Evolutionary conservation across 2,329 filamentous ascomycete species (phyloP).

Genomic region (Colletotrichum acutatum): DNA sequence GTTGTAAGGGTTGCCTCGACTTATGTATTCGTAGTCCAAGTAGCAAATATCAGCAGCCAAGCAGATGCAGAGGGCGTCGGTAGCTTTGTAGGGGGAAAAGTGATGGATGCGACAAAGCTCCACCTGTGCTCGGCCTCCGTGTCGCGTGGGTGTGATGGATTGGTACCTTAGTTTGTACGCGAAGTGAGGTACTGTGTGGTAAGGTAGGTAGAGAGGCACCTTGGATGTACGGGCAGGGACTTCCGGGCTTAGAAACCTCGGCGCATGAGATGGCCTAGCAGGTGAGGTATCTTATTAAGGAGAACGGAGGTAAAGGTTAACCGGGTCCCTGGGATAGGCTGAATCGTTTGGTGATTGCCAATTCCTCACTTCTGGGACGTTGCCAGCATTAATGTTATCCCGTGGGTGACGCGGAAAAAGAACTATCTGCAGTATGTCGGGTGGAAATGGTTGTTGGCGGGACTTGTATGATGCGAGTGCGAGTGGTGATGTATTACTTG

Average conservation of each 20-base stretch:
- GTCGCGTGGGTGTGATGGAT: constrained; percentile 15
- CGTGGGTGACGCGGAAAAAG: neutral
- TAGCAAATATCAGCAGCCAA: constrained; percentile 27
- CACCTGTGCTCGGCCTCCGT: constrained; percentile 31
- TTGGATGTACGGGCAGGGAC: constrained; percentile 1
- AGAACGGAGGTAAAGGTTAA: neutral
- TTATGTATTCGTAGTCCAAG: constrained; percentile 30
- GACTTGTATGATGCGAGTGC: constrained; percentile 8
- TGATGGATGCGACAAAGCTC: constrained; percentile 29
- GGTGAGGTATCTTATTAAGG: no score
- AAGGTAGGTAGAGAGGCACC: neutral
- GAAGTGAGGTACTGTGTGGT: neutral
- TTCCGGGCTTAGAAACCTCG: constrained; percentile 6
- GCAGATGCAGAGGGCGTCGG: constrained; percentile 11
- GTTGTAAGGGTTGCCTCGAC: constrained; percentile 24
- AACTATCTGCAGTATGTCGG: neutral
- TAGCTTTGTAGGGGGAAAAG: constrained; percentile 14
- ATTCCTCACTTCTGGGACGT: neutral
- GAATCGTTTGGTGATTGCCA: neutral
- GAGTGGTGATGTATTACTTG: constrained; percentile 18
- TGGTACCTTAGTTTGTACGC: neutral
- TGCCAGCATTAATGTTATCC: neutral
- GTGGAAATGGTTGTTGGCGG: no score
- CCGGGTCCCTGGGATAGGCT: neutral
- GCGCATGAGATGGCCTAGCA: neutral